These are phyloP conservation scores for Beauveria scarabaeidicola DNA, from an alignment of 2,329 filamentous ascomycete genomes.

Conservation along the genomic window DNA sequence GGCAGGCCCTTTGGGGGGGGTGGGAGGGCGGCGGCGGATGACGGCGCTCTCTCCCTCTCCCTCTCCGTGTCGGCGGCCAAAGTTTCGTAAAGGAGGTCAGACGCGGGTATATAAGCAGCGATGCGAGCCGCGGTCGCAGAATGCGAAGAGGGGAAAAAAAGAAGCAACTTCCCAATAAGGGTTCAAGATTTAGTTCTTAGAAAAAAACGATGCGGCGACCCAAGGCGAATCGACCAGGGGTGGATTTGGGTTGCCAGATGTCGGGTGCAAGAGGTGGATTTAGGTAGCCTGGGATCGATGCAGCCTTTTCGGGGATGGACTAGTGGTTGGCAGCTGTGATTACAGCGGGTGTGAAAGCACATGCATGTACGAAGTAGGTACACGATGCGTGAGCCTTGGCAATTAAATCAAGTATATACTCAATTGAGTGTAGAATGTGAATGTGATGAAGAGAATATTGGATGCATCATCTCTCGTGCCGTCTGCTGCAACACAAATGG, in stretches of 20 bases:
- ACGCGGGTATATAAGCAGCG: too few species aligned
- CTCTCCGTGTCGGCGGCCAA: not conserved
- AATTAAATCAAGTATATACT: not conserved
- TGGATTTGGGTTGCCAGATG: conserved; percentile 9
- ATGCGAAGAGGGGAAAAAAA: not conserved
- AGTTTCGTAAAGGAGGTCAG: not conserved
- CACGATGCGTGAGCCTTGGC: not conserved
- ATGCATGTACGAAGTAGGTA: too few species aligned
- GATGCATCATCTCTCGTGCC: not conserved
- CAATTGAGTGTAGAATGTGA: too few species aligned
- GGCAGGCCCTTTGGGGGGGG: not conserved
- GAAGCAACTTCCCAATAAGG: not conserved
- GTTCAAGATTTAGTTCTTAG: not conserved
- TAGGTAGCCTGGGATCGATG: not conserved
- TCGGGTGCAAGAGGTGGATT: conserved; percentile 2
- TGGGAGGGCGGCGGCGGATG: not conserved
- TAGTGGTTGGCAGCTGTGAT: not conserved
- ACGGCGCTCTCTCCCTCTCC: not conserved
- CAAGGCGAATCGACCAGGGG: conserved; percentile 8
- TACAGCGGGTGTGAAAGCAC: not conserved
- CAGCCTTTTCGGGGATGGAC: not conserved
- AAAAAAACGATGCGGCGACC: conserved; percentile 6
- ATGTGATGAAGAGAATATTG: not conserved
- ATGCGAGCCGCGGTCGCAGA: too few species aligned
- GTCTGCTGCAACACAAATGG: not conserved